Conservation (phyloP, 352 stramenopile genomes). For the Globisporangium spinosum region DNA sequence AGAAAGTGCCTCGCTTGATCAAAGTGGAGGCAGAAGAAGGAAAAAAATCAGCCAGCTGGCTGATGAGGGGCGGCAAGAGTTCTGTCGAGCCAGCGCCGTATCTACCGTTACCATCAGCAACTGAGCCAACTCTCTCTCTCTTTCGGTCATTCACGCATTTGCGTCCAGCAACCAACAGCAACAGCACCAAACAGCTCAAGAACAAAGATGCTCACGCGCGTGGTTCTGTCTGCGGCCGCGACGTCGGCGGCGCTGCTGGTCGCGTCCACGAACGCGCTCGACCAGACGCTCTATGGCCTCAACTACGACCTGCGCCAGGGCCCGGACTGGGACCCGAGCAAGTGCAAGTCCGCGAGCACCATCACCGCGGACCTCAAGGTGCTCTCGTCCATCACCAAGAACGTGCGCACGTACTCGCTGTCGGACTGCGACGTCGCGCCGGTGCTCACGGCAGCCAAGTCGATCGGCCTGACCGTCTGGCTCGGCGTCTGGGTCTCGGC, state of each 20-base stretch:
- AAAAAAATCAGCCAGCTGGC: not conserved
- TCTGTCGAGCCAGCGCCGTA: not conserved
- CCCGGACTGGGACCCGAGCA: constrained; percentile 70
- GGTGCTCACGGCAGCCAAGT: constrained; percentile 69
- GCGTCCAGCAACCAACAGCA: not conserved
- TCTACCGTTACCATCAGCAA: not conserved
- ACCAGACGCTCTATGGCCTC: constrained; percentile 73
- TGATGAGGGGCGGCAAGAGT: not conserved
- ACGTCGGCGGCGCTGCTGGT: constrained; percentile 30
- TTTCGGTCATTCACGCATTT: constrained; percentile 7
- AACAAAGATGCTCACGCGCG: constrained; percentile 24
- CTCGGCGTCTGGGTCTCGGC: constrained; percentile 80
- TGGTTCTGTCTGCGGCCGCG: constrained; percentile 26
- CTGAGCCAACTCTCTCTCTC: constrained; percentile 1
- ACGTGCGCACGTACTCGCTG: constrained; percentile 81
- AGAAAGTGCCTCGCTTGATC: no score
- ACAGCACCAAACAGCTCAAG: not conserved
- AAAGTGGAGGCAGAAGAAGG: not conserved
- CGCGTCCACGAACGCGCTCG: constrained; percentile 40
- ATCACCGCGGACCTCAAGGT: constrained; percentile 72
- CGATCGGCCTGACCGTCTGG: constrained; percentile 67
- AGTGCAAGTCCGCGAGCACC: constrained; percentile 65
- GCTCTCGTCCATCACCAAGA: constrained; percentile 58
- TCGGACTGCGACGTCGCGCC: constrained; percentile 69
- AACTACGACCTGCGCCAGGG: constrained; percentile 84